These are phyloP conservation scores for Aspergillus puulaauensis DNA, from an alignment of 2,329 filamentous ascomycete genomes.

Conservation along the genomic window DNA sequence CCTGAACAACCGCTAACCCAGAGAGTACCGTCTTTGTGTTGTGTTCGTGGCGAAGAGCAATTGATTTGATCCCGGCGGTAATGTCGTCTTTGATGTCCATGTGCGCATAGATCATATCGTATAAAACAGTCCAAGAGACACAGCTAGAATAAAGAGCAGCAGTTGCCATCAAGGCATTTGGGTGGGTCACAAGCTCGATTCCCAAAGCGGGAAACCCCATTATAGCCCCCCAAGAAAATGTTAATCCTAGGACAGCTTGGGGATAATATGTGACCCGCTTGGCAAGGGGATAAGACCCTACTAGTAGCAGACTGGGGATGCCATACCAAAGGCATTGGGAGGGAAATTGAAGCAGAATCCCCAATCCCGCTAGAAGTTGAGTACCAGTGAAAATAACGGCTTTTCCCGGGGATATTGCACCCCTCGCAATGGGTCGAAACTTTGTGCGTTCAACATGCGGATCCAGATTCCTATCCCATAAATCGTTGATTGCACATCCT, in stretches of 20 bases:
- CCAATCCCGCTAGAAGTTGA: constrained; percentile 43
- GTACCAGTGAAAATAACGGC: constrained; percentile 46
- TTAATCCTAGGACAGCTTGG: constrained; percentile 51
- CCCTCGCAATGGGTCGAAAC: constrained; percentile 52
- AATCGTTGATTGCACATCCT: constrained; percentile 58
- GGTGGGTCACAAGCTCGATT: constrained; percentile 44
- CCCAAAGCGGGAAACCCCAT: constrained; percentile 49
- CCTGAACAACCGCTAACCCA: constrained; percentile 41
- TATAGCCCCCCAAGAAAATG: constrained; percentile 53
- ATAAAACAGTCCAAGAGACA: constrained; percentile 50
- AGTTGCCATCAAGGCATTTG: constrained; percentile 36
- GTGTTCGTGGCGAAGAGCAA: constrained; percentile 50
- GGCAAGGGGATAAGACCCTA: constrained; percentile 51
- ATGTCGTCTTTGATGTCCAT: constrained; percentile 54
- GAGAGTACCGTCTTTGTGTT: constrained; percentile 47
- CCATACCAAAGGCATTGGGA: constrained; percentile 44
- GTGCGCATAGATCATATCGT: constrained; percentile 54
- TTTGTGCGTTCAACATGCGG: constrained; percentile 52
- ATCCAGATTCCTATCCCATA: constrained; percentile 56
- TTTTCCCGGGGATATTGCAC: constrained; percentile 48
- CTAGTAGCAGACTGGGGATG: constrained; percentile 44
- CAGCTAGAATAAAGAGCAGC: constrained; percentile 48
- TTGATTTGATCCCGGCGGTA: constrained; percentile 51
- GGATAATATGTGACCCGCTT: constrained; percentile 56
- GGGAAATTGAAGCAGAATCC: constrained; percentile 45